A percentile compares a stretch with the other conserved stretches of the same genome.
phyloP scores from a whole-genome alignment of 257 asterid species.

The Plantago ovata region DNA sequence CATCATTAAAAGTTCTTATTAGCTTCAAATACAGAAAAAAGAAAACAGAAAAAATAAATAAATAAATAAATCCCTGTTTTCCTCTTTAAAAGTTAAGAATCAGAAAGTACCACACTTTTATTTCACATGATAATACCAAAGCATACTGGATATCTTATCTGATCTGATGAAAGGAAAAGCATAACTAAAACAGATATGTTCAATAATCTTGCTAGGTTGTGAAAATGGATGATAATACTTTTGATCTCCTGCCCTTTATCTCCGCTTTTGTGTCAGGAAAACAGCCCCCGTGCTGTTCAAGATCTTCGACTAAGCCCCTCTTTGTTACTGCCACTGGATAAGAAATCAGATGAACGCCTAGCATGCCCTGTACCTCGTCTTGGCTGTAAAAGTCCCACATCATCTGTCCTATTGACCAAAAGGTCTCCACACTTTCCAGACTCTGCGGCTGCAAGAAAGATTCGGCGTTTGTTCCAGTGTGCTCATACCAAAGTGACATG shows the following conservation, averaged over 20 bases:
- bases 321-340: slow-evolving; percentile 58
- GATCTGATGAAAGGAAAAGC: slow-evolving; percentile 11
- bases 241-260: slow-evolving; percentile 64
- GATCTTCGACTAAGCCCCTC: slow-evolving; percentile 55
- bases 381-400: slow-evolving; percentile 72
- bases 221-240: slow-evolving; percentile 53
- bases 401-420: slow-evolving; percentile 54
- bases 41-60: no score
- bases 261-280: slow-evolving; percentile 70
- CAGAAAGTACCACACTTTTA: background rate
- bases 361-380: slow-evolving; percentile 67
- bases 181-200: background rate
- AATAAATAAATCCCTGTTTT: no score
- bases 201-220: slow-evolving; percentile 47
- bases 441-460: slow-evolving; percentile 53
- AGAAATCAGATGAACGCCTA: slow-evolving; percentile 63
- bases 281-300: slow-evolving; percentile 29
- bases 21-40: no score
- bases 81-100: no score
- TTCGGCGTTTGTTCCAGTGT: slow-evolving; percentile 52
- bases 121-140: background rate
- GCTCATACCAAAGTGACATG: slow-evolving; percentile 82
- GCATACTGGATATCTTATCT: background rate
- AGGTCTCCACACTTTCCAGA: slow-evolving; percentile 45
- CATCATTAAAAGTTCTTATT: background rate